These are phyloP conservation scores for Venturia oleaginea DNA, from an alignment of 2,329 filamentous ascomycete species.

Conservation along the genomic window DNA sequence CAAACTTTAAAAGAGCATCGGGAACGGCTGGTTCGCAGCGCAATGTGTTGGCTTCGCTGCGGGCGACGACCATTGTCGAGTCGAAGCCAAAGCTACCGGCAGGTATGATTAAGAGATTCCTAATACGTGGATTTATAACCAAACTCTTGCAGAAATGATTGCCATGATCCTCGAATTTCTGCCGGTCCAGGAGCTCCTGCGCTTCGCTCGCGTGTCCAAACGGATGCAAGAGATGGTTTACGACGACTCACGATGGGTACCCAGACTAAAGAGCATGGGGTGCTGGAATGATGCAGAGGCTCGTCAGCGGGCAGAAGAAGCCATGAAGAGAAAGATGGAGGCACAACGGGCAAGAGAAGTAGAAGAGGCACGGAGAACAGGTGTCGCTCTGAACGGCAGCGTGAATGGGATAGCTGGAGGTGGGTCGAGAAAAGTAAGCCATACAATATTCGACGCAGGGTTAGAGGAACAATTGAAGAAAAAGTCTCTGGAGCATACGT, in stretches of 20 bases:
- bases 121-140: background rate
- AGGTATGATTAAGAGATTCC: constrained; percentile 42
- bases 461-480: constrained; percentile 54
- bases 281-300: constrained; percentile 90
- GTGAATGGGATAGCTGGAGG: constrained; percentile 29
- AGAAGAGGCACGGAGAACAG: constrained; percentile 29
- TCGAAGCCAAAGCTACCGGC: constrained; percentile 72
- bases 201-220: constrained; percentile 73
- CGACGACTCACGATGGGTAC: constrained; percentile 92
- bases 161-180: constrained; percentile 83
- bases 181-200: constrained; percentile 73
- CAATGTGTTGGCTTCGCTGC: constrained; percentile 62
- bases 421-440: constrained; percentile 34
- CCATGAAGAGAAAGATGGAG: constrained; percentile 48
- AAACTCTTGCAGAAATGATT: constrained; percentile 59
- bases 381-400: constrained; percentile 25
- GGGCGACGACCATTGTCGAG: constrained; percentile 70
- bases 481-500: constrained; percentile 27
- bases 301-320: constrained; percentile 67
- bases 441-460: constrained; percentile 66
- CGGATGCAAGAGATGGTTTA: constrained; percentile 97
- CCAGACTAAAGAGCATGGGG: constrained; percentile 74
- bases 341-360: constrained; percentile 36
- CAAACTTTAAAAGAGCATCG: constrained; percentile 40
- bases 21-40: constrained; percentile 20